Evolutionary conservation across 2,329 filamentous ascomycete genomes (phyloP), one percentile per base, ranked within the genome.

Genomic region (Xylariaceae sp.): DNA sequence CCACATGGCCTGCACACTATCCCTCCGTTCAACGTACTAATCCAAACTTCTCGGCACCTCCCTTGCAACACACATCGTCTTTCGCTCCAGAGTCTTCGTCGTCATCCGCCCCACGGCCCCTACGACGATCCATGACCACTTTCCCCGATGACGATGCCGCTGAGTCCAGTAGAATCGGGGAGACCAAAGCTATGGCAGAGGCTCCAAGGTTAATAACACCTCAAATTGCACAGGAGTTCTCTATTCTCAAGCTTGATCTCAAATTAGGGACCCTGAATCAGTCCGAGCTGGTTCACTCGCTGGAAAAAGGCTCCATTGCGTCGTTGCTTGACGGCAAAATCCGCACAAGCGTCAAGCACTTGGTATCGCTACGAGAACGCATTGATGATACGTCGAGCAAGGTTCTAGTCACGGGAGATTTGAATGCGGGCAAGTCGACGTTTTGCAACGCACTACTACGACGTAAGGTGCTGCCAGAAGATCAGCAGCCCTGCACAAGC

Each of bases 371-470:
- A 35, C 85, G 91, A 57, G 94, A 97, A 62, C 86, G 94, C 51
- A 99, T 99, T 59, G 94, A 97, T 69, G 94, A 99, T 71, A 97
- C 90, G 0, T 89, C 92, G 3, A 97, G 92, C 73, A 99, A 99
- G 71, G 94, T 99, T 1, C 74, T 99, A 55, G 86, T 99, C 19
- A 99, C 94, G 0, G 94, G 94, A 66, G 94, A 99, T 69, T 73
- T 99, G 51, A 99, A 99, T 68, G 92, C 94, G 6, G 94, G 94
- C 67, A 99, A 99, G 70, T 99, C 94, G 3, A 99, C 94, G 0
- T 99, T 99, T 66, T 99, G 94, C 75, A 99, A 99, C 71, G 94
- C 94, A n/a, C 76, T 99, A 2, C 74, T 99, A 41, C 86, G 94
- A 57, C 84, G 91, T 59, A 97, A 97, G 72, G 83, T 99, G 31